Percentiles rank a stretch among this genome's conserved stretches.
Evolutionary conservation across 2,329 filamentous ascomycete species (phyloP).

Genomic region (Colletotrichum liriopes): DNA sequence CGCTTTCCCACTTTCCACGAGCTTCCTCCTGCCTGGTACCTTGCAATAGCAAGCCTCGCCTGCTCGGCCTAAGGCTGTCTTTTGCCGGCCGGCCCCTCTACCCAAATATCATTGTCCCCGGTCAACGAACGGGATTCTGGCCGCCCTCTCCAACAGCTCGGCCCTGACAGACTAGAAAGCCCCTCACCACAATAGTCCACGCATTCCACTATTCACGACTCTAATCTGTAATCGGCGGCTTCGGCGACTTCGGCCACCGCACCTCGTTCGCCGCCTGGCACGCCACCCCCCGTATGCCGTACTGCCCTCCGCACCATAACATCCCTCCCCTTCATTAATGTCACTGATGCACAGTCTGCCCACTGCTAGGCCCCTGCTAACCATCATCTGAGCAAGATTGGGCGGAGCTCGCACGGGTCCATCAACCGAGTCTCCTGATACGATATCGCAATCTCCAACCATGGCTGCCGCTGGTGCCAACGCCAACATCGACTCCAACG

Average conservation of each 20-base stretch:
- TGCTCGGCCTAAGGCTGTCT: constrained; percentile 1
- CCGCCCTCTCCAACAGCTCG: constrained; percentile 7
- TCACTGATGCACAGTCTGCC: constrained; percentile 23
- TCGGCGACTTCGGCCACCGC: constrained; percentile 15
- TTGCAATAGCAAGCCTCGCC: constrained; percentile 10
- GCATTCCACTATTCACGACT: constrained; percentile 32
- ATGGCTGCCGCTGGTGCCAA: constrained; percentile 55
- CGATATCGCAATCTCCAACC: constrained; percentile 44
- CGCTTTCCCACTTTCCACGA: constrained; percentile 15
- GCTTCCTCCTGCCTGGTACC: constrained; percentile 28
- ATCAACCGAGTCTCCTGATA: constrained; percentile 18
- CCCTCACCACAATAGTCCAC: constrained; percentile 35
- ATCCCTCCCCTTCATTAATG: constrained; percentile 16
- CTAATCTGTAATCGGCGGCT: constrained; percentile 18
- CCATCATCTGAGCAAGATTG: constrained; percentile 27
- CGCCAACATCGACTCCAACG: constrained; percentile 33
- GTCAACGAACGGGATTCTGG: background rate
- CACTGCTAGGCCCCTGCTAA: constrained; percentile 33
- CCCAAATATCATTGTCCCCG: constrained; percentile 25
- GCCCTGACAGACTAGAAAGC: constrained; percentile 20
- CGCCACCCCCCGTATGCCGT: constrained; percentile 13
- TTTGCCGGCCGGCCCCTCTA: constrained; percentile 1
- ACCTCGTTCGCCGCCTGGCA: constrained; percentile 21
- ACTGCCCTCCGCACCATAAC: constrained; percentile 7
- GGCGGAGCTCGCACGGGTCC: constrained; percentile 21